These are phyloP conservation scores for Ettlia oleoabundans DNA, from an alignment of 139 green algal genomes.

Conservation along the genomic window DNA sequence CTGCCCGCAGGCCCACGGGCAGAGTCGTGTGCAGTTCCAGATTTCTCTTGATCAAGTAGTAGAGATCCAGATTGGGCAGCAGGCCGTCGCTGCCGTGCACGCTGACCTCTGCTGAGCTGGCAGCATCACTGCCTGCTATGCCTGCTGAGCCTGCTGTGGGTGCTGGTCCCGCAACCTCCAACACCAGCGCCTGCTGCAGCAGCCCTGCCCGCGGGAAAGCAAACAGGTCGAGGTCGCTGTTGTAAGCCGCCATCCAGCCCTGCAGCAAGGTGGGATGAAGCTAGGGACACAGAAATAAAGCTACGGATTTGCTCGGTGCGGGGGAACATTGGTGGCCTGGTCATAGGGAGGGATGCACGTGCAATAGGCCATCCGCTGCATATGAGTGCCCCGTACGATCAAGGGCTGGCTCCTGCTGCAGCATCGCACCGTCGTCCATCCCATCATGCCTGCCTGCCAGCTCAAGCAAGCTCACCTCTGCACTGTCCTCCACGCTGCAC, in stretches of 20 bases:
- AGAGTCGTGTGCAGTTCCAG: slow-evolving; percentile 25
- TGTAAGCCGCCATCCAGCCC: slow-evolving; percentile 61
- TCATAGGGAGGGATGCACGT: too few relatives aligned
- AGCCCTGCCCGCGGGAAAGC: slow-evolving; percentile 48
- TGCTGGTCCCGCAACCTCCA: slow-evolving; percentile 49
- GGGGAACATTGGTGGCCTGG: not conserved
- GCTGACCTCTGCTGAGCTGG: slow-evolving; percentile 46
- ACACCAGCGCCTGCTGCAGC: slow-evolving; percentile 79
- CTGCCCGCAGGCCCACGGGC: not conserved
- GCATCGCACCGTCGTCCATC: too few relatives aligned
- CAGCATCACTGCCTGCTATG: not conserved
- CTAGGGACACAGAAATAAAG: not conserved
- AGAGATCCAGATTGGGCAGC: slow-evolving; percentile 85
- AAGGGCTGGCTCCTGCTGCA: too few relatives aligned
- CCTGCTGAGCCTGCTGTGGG: too few relatives aligned
- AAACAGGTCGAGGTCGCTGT: not conserved
- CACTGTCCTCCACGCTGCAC: not conserved
- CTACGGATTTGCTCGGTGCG: not conserved
- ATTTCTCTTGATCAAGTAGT: slow-evolving; percentile 55
- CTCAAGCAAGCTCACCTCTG: slow-evolving; percentile 12
- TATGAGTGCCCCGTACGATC: too few relatives aligned
- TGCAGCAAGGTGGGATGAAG: not conserved
- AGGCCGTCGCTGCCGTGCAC: slow-evolving; percentile 65
- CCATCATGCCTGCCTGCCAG: not conserved
- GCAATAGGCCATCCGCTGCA: too few relatives aligned